phyloP scores from a whole-genome alignment of 306 rosid genomes.

The Acmispon strigosus region DNA sequence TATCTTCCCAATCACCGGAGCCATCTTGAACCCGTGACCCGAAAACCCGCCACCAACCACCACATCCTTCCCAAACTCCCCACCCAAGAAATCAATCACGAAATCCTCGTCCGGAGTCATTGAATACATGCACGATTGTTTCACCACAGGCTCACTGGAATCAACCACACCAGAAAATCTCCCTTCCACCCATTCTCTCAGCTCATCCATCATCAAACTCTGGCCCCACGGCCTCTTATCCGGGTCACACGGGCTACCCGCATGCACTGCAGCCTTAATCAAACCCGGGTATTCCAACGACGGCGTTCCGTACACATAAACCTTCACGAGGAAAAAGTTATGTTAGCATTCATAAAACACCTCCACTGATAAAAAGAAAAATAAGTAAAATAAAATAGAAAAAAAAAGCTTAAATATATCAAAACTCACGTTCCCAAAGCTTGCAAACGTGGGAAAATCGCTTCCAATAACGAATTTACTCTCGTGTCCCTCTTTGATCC shows the following conservation, averaged over 20 bases:
- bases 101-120: slow-evolving; percentile 81
- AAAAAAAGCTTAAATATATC: no score
- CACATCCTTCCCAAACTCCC: slow-evolving; percentile 60
- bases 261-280: slow-evolving; percentile 67
- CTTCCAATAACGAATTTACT: slow-evolving; percentile 32
- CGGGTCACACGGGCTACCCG: slow-evolving; percentile 62
- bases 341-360: no score
- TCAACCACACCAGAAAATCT: slow-evolving; percentile 54
- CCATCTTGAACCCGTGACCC: slow-evolving; percentile 95
- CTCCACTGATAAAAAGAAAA: no score
- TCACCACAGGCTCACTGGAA: slow-evolving; percentile 42
- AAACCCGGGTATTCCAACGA: slow-evolving; percentile 76
- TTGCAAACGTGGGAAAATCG: slow-evolving; percentile 63
- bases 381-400: no score
- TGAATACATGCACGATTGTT: slow-evolving; percentile 71
- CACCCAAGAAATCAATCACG: slow-evolving; percentile 78
- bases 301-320: slow-evolving; percentile 63
- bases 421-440: no score
- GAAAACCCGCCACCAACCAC: slow-evolving; percentile 87
- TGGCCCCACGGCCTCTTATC: slow-evolving; percentile 73
- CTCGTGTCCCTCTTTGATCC: slow-evolving; percentile 59
- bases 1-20: slow-evolving; percentile 63
- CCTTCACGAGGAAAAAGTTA: no score
- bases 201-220: slow-evolving; percentile 11
- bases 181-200: slow-evolving; percentile 54